Evolutionary conservation across 1,284 basidiomycete species (phyloP).

Genomic region (Boletus smithii): DNA sequence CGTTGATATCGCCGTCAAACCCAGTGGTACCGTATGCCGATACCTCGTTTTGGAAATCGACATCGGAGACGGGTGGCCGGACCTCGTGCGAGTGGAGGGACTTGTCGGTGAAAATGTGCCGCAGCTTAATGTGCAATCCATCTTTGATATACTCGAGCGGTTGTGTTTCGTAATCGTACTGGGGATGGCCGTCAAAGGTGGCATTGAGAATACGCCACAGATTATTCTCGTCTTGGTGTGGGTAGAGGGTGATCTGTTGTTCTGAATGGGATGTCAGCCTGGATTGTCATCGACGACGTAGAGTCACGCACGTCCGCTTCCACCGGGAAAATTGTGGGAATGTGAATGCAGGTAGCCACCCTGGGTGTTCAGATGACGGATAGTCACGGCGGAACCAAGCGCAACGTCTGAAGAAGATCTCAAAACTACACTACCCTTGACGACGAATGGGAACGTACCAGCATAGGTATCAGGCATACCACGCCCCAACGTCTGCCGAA

Average conservation of each 20-base stretch:
- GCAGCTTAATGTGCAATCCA: constrained; percentile 76
- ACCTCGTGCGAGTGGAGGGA: constrained; percentile 93
- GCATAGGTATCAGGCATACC: constrained; percentile 92
- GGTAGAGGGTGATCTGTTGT: constrained; percentile 98
- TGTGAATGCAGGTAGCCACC: constrained; percentile 98
- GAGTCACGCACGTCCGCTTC: constrained; percentile 68
- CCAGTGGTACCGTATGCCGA: constrained; percentile 89
- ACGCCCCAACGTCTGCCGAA: constrained; percentile 92
- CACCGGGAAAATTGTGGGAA: constrained; percentile 81
- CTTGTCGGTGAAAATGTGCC: constrained; percentile 81
- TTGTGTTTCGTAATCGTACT: constrained; percentile 54
- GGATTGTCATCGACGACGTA: neutral
- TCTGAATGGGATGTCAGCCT: constrained; percentile 46
- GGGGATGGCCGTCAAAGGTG: constrained; percentile 46
- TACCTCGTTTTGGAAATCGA: constrained; percentile 99
- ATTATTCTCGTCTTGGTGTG: constrained; percentile 92
- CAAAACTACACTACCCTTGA: constrained; percentile 6
- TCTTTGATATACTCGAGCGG: constrained; percentile 66
- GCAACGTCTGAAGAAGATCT: constrained; percentile 64
- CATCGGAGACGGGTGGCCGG: constrained; percentile 94
- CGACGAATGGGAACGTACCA: constrained; percentile 44
- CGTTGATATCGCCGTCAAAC: constrained; percentile 88
- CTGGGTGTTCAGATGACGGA: constrained; percentile 94
- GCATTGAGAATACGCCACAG: constrained; percentile 82
- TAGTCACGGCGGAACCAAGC: constrained; percentile 77